Evolutionary conservation across 768 basidiomycete genomes (phyloP).

Genomic region (Holtermannia corniformis): DNA sequence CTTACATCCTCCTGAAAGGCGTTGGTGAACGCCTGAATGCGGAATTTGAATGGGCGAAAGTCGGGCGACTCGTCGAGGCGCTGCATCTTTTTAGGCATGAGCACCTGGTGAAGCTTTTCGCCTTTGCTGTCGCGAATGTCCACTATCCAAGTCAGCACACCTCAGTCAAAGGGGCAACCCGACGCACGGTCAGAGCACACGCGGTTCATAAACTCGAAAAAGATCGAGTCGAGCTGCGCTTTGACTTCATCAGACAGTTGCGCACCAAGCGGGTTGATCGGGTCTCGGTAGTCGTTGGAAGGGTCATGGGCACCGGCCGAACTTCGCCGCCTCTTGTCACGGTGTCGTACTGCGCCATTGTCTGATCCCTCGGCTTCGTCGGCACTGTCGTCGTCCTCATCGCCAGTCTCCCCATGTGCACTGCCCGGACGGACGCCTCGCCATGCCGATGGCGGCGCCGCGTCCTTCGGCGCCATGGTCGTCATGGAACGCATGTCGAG

Average conservation of each 20-base stretch:
- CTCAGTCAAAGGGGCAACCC: neutral
- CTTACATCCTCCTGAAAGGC: constrained; percentile 82
- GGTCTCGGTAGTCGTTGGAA: constrained; percentile 11
- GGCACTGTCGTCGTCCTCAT: constrained; percentile 29
- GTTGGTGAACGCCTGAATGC: constrained; percentile 95
- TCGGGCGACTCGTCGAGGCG: constrained; percentile 90
- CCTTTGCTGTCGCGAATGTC: constrained; percentile 89
- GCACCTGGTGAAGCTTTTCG: constrained; percentile 90
- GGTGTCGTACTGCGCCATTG: constrained; percentile 14
- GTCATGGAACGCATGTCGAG: constrained; percentile 21
- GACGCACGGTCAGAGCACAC: constrained; percentile 80
- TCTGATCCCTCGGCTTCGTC: constrained; percentile 21
- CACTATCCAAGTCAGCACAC: constrained; percentile 49
- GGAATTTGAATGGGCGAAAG: constrained; percentile 97
- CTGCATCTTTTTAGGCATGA: constrained; percentile 98
- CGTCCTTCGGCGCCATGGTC: neutral
- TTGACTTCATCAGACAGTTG: constrained; percentile 54
- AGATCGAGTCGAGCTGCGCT: constrained; percentile 74
- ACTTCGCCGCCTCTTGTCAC: constrained; percentile 26
- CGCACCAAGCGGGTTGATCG: constrained; percentile 12
- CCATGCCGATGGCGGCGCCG: constrained; percentile 5
- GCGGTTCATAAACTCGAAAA: constrained; percentile 76
- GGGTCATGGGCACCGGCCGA: constrained; percentile 21
- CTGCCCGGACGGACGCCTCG: constrained; percentile 20
- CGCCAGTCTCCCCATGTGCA: constrained; percentile 21